Base-by-base conservation (phyloP, 345 rosid species). In the Populus pruinosa region DNA sequence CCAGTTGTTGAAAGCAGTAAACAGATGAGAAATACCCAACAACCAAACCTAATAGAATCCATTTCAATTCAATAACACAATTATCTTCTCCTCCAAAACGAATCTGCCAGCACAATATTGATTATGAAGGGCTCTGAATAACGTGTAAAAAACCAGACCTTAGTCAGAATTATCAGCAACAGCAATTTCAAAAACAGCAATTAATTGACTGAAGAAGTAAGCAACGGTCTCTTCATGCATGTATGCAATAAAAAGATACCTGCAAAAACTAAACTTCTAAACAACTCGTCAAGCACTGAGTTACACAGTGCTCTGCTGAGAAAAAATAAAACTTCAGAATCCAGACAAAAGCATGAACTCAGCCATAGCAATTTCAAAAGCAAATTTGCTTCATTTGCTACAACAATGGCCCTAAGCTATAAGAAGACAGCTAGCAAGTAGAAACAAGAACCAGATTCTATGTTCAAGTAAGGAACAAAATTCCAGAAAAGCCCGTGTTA, bases 1-100 rank as follows among this genome's bases (percentile, higher is more conserved):
- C 87, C 93, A 50, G 64, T 56, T 33, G 83, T 50, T 33, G 83
- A 77, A 56, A 84, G 80, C 65, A 65, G 76, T 43, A 81, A 88
- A 35, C 77, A 71, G 78, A 73, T 83, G 67, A 85, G 73, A 69
- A 78, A 80, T 20, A 88, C 67, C 63, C 80, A 72, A 23, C 76
- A 83, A 65, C 86, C 83, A 78, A 81, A 67, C 87, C 85, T 61
- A 25, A 62, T 29, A 2, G 67, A 47, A 16, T 67, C 73, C 96
- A 88, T 91, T 75, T 74, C 76, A 73, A 70, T 64, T 29, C 55
- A 81, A 70, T 18, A 23, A n/a, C 49, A n/a, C 66, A 31, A 33
- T 49, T 43, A 78, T 67, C 82, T 31, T 74, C 66, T n/a, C 11
- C 27, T 35, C 56, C 33, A 56, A 72, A 76, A 79, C 47, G 71